Evolutionary conservation across 768 basidiomycete species (phyloP).

Genomic region (Amanita rubescens): DNA sequence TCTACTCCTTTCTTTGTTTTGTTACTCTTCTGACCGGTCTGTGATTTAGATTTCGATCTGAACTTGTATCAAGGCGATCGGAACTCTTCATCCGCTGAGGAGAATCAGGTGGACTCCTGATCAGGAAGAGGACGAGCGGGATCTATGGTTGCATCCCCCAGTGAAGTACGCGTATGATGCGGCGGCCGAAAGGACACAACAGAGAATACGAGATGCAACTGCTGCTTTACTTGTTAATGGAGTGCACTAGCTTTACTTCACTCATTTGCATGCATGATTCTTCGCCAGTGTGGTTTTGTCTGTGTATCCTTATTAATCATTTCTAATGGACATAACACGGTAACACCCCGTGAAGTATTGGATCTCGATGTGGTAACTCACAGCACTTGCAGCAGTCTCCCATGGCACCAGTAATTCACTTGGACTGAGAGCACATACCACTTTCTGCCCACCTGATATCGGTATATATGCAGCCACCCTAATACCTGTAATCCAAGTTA

Average conservation of each 20-base stretch:
- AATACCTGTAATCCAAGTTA: too few relatives aligned
- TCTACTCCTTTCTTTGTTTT: background rate
- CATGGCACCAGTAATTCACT: too few relatives aligned
- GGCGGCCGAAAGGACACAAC: conserved; percentile 70
- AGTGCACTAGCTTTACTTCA: conserved; percentile 15
- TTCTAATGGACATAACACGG: background rate
- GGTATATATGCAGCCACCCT: too few relatives aligned
- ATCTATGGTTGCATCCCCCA: conserved; percentile 34
- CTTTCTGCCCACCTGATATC: too few relatives aligned
- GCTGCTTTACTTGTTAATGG: conserved; percentile 31
- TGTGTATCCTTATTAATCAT: background rate
- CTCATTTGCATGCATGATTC: background rate
- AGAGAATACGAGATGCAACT: conserved; percentile 43
- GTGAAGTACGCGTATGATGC: conserved; percentile 88
- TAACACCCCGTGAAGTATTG: too few relatives aligned
- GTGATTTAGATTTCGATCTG: conserved; percentile 44
- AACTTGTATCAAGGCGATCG: background rate
- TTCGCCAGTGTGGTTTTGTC: background rate
- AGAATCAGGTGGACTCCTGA: conserved; percentile 41
- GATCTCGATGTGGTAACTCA: too few relatives aligned
- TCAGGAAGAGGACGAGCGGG: conserved; percentile 35
- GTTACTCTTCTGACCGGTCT: conserved; percentile 34
- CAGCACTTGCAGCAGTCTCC: too few relatives aligned
- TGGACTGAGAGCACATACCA: too few relatives aligned
- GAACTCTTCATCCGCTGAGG: conserved; percentile 20